Base-by-base conservation (phyloP, 2,329 filamentous ascomycete species). In the Westerdykella ornata region DNA sequence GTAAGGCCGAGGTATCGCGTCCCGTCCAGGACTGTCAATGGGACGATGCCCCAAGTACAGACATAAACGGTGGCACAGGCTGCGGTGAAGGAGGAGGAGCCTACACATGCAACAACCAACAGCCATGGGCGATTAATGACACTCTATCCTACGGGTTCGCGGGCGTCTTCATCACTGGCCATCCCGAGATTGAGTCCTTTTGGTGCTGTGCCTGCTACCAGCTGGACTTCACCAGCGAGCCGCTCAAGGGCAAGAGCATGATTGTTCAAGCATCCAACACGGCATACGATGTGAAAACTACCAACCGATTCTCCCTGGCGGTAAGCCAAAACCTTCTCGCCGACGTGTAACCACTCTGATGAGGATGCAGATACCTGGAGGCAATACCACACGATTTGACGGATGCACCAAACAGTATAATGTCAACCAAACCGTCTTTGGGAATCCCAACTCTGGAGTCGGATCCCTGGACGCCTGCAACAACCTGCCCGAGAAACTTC, bases 161-260 rank as follows among this genome's bases (percentile, higher is more conserved):
- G 1, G 80, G 81, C 11, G 78, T 77, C 7, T 71, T 68, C 37
- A 70, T 84, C 48, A 45, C 56, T 60, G 77, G 51, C 28, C 71
- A 72, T 31, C 30, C 30, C 8, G 30, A 33, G 3, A 73, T 68
- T 2, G 81, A 84, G 60, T 65, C 68, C 1, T 70, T 65, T n/a
- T 82, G 78, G 76, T 85, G 81, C 67, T 85, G 81, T 57, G 75
- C 73, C 37, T 83, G 80, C 62, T 83, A 81, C 54, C 70, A 76
- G 62, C 64, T 81, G 41, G 77, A 76, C 11, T 80, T 81, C 55
- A 80, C 75, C 9, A 72, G 70, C 32, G 74, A 74, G 4, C 63
- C 73, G 5, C 70, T 77, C 15, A 62, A 67, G 18, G 78, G 78
- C 40, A 82, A 82, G 67, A 75, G 70, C 44, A 78, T 82, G 75